Evolutionary conservation across 352 stramenopile genomes (phyloP).

Genomic region (Phytopythium kandeliae): DNA sequence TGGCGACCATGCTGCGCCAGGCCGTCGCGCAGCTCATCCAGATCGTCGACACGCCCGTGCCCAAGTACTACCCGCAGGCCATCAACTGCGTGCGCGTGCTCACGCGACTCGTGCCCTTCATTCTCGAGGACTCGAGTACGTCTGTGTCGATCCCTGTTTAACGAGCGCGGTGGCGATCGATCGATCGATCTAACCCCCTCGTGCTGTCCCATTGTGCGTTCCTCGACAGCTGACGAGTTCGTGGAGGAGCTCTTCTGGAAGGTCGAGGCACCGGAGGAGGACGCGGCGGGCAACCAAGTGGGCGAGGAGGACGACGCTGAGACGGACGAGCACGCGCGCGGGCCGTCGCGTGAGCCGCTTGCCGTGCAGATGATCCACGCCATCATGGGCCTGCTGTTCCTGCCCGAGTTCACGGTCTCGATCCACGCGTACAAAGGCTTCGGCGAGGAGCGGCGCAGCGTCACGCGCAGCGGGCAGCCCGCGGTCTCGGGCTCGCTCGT

Average conservation of each 20-base stretch:
- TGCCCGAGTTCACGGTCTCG: slow-evolving; percentile 83
- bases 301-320: slow-evolving; percentile 34
- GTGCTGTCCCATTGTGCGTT: background rate
- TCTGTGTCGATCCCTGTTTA: no score
- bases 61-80: slow-evolving; percentile 85
- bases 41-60: slow-evolving; percentile 83
- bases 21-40: slow-evolving; percentile 79
- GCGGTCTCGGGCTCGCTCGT: slow-evolving; percentile 35
- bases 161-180: no score
- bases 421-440: slow-evolving; percentile 82
- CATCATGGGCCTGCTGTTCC: slow-evolving; percentile 82
- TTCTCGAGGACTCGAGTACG: slow-evolving; percentile 63
- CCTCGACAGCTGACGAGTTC: slow-evolving; percentile 50
- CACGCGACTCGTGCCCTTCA: slow-evolving; percentile 80
- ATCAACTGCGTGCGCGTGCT: slow-evolving; percentile 84
- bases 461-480: slow-evolving; percentile 37
- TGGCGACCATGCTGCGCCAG: slow-evolving; percentile 79
- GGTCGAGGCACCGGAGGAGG: slow-evolving; percentile 19
- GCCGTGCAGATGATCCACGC: slow-evolving; percentile 77
- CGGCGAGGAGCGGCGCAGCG: slow-evolving; percentile 65
- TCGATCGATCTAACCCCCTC: no score
- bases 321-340: slow-evolving; percentile 15
- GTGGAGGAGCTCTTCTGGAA: slow-evolving; percentile 82
- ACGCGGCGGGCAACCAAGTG: slow-evolving; percentile 5
- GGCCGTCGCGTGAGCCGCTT: slow-evolving; percentile 26